Conservation (phyloP, 768 basidiomycete species). For the Floccularia luteovirens region DNA sequence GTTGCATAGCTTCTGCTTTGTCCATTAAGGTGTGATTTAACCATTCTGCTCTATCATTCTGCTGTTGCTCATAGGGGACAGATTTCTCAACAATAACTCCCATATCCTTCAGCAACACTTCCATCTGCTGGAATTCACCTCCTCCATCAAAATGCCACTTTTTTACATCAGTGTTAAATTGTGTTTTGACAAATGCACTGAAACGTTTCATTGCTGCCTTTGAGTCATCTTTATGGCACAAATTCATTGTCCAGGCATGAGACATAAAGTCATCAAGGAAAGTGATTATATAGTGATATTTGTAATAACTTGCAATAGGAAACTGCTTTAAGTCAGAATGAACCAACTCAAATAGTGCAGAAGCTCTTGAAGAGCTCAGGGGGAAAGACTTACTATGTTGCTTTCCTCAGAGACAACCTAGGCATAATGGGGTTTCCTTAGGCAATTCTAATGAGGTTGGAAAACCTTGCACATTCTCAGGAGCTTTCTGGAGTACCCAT, state of each 20-base stretch:
- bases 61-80: not conserved
- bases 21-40: conserved; percentile 6
- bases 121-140: not conserved
- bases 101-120: not conserved
- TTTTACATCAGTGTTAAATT: not conserved
- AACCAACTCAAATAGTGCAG: not conserved
- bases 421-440: not conserved
- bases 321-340: conserved; percentile 2
- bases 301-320: not conserved
- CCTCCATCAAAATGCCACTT: not conserved
- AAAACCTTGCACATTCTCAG: not conserved
- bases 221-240: not conserved
- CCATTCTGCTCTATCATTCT: conserved; percentile 1
- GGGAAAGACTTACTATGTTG: not conserved
- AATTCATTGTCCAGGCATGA: not conserved
- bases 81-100: not conserved
- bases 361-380: not conserved
- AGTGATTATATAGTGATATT: not conserved
- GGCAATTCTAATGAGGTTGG: not conserved
- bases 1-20: conserved; percentile 5
- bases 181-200: not conserved
- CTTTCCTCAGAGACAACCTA: not conserved
- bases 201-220: not conserved
- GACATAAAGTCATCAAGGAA: conserved; percentile 1
- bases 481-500: not conserved